Evolutionary conservation across 2,329 filamentous ascomycete species (phyloP).

Genomic region (Chaetomiaceae sp.): DNA sequence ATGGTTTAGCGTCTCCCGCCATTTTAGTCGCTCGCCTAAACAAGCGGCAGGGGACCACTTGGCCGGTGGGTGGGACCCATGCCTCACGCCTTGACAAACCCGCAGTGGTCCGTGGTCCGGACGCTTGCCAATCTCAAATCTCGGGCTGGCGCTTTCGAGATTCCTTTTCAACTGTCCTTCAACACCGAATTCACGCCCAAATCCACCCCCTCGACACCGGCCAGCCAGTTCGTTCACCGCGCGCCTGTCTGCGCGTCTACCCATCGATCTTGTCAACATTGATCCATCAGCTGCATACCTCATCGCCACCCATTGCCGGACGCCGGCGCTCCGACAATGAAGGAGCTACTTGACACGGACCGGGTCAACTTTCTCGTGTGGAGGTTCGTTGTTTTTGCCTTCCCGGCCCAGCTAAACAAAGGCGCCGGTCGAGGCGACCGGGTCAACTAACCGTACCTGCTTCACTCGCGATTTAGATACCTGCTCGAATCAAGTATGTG

Average conservation of each 20-base stretch:
- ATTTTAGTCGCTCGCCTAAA: slow-evolving; percentile 29
- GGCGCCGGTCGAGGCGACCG: slow-evolving; percentile 1
- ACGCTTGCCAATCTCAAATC: slow-evolving; percentile 26
- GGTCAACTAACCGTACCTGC: slow-evolving; percentile 18
- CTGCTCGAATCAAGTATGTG: slow-evolving; percentile 60
- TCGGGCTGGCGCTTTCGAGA: slow-evolving; percentile 27
- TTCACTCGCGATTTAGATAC: slow-evolving; percentile 41
- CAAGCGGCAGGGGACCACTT: slow-evolving; percentile 26
- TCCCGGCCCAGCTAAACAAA: slow-evolving; percentile 11
- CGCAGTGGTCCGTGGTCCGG: slow-evolving; percentile 20
- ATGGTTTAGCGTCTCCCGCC: slow-evolving; percentile 22
- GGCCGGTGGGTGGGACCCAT: slow-evolving; percentile 20
- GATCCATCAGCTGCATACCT: slow-evolving; percentile 7
- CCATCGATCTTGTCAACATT: not conserved
- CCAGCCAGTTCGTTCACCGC: slow-evolving; percentile 1
- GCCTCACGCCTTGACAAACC: slow-evolving; percentile 19
- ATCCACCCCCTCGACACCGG: slow-evolving; percentile 1
- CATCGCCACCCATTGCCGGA: slow-evolving; percentile 20
- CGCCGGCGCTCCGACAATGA: slow-evolving; percentile 41
- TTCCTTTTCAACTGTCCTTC: slow-evolving; percentile 26
- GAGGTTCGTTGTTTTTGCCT: slow-evolving; percentile 51
- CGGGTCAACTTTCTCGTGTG: slow-evolving; percentile 67
- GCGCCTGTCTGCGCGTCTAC: slow-evolving; percentile 9
- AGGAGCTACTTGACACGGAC: slow-evolving; percentile 62
- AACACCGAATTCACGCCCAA: slow-evolving; percentile 21